Conservation (phyloP, 2,329 filamentous ascomycete genomes). For the Corinectria fuckeliana region DNA sequence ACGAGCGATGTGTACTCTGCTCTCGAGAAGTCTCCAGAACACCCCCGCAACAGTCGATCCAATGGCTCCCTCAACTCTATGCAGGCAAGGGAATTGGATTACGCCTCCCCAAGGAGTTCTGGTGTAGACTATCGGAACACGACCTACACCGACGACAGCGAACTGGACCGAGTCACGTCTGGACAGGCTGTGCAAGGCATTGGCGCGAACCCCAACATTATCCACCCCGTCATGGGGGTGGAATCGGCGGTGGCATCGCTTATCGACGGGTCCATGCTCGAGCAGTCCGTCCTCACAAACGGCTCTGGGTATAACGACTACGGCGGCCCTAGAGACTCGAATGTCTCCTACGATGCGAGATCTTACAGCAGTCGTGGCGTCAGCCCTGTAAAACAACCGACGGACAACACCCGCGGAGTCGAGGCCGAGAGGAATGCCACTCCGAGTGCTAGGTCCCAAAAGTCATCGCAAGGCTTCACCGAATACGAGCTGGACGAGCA, state of each 20-base stretch:
- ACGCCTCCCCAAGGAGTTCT: constrained; percentile 59
- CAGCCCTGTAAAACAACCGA: constrained; percentile 52
- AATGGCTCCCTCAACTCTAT: constrained; percentile 46
- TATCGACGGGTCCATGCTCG: constrained; percentile 73
- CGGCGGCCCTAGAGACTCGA: constrained; percentile 47
- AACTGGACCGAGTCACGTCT: constrained; percentile 65
- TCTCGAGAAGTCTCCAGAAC: constrained; percentile 59
- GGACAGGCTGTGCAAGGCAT: constrained; percentile 75
- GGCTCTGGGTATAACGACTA: constrained; percentile 62
- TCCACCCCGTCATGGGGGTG: constrained; percentile 74
- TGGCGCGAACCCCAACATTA: constrained; percentile 76
- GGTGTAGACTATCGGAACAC: constrained; percentile 62
- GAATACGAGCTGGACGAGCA: constrained; percentile 66
- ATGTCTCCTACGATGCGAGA: constrained; percentile 41
- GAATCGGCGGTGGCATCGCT: constrained; percentile 93
- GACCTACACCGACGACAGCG: constrained; percentile 59
- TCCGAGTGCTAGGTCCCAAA: constrained; percentile 46
- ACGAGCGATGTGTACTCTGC: constrained; percentile 66
- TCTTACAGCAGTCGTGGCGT: constrained; percentile 43
- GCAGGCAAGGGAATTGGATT: constrained; percentile 59
- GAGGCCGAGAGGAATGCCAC: constrained; percentile 50
- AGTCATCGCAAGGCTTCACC: constrained; percentile 54
- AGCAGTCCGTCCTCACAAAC: constrained; percentile 72
- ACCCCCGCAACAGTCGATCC: constrained; percentile 43
- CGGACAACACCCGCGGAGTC: constrained; percentile 47